Evolutionary conservation across 1,139 yeast species (phyloP), one percentile per base, ranked within the genome.

Genomic region (Scheffersomyces cryptocercus): DNA sequence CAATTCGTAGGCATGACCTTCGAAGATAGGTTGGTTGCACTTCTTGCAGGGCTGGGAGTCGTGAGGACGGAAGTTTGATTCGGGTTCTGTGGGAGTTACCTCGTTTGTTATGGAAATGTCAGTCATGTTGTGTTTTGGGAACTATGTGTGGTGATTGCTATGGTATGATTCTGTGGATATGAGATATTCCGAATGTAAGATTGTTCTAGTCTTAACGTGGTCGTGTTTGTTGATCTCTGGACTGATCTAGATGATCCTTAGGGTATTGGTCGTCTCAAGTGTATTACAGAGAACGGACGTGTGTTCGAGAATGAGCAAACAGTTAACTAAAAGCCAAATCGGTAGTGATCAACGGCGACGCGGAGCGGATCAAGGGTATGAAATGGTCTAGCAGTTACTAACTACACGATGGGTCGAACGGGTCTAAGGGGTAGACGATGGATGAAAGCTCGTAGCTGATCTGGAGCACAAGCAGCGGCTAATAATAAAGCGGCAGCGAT

Each of bases 1-100:
- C 43, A 85, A 64, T 58, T 86, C 93, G 56, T 85, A 86, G 5
- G 93, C 93, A 54, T 86, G 93, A 16, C 91, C 93, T 51, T 84
- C 88, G 14, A 73, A 70, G 38, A 86, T 85, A 31, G 81, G 65
- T 35, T 58, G 54, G 47, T 62, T 59, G 52, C 79, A 74, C 51
- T 71, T 71, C 48, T 74, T 74, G 51, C 79, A 74, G 24, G 65
- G 53, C 49, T 68, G 74, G 33, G 61, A 46, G 31, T 52, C 54
- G 32, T 36, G 12, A n/a, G n/a, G 35, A 15, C 24, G 20, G 35
- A 31, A 31, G 35, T n/a, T 31, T 5, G 14, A 15, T 11, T 15
- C 24, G 12, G 35, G 20, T 24, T 15, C n/a, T 7, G 20, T 16
- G 30, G 36, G 20, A 26, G 37, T 37, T 28, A 40, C 24, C 13